Evolutionary conservation across 164 flowering plant species (phyloP).

Genomic region (Chimonanthus salicifolius): DNA sequence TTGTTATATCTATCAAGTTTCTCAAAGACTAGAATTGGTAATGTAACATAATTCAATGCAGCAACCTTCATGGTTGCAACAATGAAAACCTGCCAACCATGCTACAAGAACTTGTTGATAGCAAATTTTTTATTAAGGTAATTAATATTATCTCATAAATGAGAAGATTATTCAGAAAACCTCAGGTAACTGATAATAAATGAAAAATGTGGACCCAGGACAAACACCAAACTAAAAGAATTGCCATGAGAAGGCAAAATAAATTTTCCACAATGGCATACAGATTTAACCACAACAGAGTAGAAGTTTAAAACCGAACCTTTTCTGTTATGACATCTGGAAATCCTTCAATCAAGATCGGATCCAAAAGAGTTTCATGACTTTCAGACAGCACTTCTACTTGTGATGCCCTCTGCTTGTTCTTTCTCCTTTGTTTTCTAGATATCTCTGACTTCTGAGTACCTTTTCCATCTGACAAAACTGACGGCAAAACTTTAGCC

Average conservation of each 20-base stretch:
- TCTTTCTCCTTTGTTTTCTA: conserved; percentile 65
- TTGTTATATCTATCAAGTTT: too few relatives aligned
- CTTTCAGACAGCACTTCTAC: conserved; percentile 26
- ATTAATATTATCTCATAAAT: background rate
- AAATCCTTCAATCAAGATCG: conserved; percentile 11
- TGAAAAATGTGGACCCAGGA: too few relatives aligned
- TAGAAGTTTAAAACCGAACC: conserved; percentile 33
- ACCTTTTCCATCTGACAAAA: conserved; percentile 39
- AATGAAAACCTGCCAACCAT: too few relatives aligned
- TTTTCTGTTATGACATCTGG: conserved; percentile 20
- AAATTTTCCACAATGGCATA: background rate
- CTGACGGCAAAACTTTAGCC: conserved; percentile 22
- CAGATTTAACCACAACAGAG: background rate
- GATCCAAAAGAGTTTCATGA: conserved; percentile 9
- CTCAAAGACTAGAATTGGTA: too few relatives aligned
- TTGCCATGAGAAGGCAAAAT: background rate
- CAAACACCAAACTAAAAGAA: too few relatives aligned
- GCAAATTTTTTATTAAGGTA: too few relatives aligned
- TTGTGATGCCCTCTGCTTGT: conserved; percentile 40
- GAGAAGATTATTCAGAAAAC: background rate
- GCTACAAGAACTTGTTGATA: too few relatives aligned
- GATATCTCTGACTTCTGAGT: conserved; percentile 44
- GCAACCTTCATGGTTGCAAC: too few relatives aligned
- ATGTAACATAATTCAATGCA: too few relatives aligned
- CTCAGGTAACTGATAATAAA: too few relatives aligned